Base-by-base conservation (phyloP, 306 rosid species). In the Spatholobus suberectus region DNA sequence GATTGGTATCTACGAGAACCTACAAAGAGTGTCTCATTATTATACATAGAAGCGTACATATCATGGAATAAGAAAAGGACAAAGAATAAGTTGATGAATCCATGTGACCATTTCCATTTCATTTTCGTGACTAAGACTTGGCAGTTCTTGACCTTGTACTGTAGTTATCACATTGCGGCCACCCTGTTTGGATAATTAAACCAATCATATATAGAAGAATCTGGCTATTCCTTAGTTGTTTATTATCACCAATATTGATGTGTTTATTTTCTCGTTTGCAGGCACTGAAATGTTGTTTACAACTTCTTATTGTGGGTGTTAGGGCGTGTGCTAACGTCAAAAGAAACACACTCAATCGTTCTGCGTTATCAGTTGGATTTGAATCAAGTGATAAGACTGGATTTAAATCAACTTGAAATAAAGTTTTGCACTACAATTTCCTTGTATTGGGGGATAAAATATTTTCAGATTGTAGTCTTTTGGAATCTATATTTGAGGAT, bases 71-170 rank as follows among this genome's bases (percentile, higher is more conserved):
- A 63, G 86, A 86, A 82, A 40, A 57, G 34, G 90, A 84, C 88
- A 24, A 46, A 12, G 61, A 34, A 76, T 80, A 84, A 34, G 84
- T 75, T 83, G 73, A 78, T 78, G 89, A 84, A 66, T 72, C 52
- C 92, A 87, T 89, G 96, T 91, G 94, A 85, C 34, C 35, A 69
- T 80, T 32, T 74, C 49, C 6, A 27, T 80, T 82, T 84, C 85
- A 72, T 35, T 71, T 82, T 83, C 58, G 69, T 83, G 84, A 82
- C 73, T 66, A 73, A 26, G 78, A 83, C 90, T 90, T 84, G 84
- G 74, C 83, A 52, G 41, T 24, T 82, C 70, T 43, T 82, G 86
- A 55, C 54, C 46, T 43, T 73, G 83, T 86, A 66, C 14, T 71
- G 90, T 86, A 84, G 89, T 78, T 81, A 49, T 89, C 85, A 57